Evolutionary conservation across 169 alveolate species (phyloP).

Genomic region (Plasmodium chabaudi): DNA sequence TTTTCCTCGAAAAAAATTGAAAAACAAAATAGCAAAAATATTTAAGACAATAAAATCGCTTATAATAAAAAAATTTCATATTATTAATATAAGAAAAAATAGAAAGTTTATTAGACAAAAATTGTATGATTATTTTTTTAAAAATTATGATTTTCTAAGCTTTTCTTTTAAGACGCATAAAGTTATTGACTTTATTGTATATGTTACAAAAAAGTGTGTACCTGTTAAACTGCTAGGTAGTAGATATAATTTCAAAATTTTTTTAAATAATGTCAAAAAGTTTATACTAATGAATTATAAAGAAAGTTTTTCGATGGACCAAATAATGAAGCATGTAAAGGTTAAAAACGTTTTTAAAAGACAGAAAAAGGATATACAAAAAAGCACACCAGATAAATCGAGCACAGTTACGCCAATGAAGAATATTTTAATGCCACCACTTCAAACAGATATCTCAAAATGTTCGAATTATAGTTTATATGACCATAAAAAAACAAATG

Average conservation of each 20-base stretch:
- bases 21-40: slow-evolving; percentile 40
- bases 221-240: slow-evolving; percentile 64
- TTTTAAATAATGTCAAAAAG: slow-evolving; percentile 70
- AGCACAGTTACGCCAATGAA: no score
- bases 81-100: slow-evolving; percentile 53
- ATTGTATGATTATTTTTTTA: slow-evolving; percentile 66
- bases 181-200: slow-evolving; percentile 47
- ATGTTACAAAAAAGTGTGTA: slow-evolving; percentile 67
- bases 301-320: slow-evolving; percentile 71
- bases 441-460: no score
- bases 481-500: no score
- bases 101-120: slow-evolving; percentile 62
- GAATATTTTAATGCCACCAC: no score
- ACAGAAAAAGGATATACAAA: not conserved
- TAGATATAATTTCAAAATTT: slow-evolving; percentile 67
- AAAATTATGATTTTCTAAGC: slow-evolving; percentile 54
- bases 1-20: slow-evolving; percentile 35
- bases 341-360: slow-evolving; percentile 57
- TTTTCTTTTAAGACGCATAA: slow-evolving; percentile 58
- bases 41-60: slow-evolving; percentile 45
- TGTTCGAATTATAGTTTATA: no score
- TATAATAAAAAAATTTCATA: slow-evolving; percentile 47
- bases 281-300: slow-evolving; percentile 60
- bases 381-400: not conserved
- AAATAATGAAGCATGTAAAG: slow-evolving; percentile 53